These are phyloP conservation scores for Leccinum pachyderme DNA, from an alignment of 1,284 basidiomycete genomes.

Conservation along the genomic window DNA sequence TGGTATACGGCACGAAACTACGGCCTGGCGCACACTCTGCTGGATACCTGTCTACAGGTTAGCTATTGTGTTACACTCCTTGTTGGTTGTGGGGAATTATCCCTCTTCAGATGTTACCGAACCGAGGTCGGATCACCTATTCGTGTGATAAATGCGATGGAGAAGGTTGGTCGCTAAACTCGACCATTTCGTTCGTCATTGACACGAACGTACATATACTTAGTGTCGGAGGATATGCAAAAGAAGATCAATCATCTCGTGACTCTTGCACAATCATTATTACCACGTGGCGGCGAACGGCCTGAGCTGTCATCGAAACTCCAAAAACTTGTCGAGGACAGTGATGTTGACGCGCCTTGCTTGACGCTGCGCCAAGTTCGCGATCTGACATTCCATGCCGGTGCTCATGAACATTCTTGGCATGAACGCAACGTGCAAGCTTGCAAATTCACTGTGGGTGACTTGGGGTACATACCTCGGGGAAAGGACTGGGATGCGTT, in stretches of 20 bases:
- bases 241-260: constrained; percentile 39
- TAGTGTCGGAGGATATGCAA: constrained; percentile 32
- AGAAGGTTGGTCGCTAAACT: constrained; percentile 15
- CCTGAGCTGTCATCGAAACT: constrained; percentile 31
- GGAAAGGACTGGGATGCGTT: constrained; percentile 39
- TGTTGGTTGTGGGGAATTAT: not conserved
- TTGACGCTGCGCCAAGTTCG: constrained; percentile 41
- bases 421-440: constrained; percentile 39
- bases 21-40: constrained; percentile 43
- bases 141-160: constrained; percentile 17
- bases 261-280: constrained; percentile 38
- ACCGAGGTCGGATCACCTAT: constrained; percentile 26
- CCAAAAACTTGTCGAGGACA: constrained; percentile 36
- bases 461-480: constrained; percentile 44
- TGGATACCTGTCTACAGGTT: constrained; percentile 39
- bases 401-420: constrained; percentile 43
- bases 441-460: constrained; percentile 43
- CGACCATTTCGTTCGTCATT: not conserved
- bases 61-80: not conserved
- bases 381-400: constrained; percentile 36
- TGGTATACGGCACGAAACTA: constrained; percentile 43
- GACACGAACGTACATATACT: not conserved
- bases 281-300: constrained; percentile 35
- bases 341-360: constrained; percentile 29
- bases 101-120: constrained; percentile 38